A percentile compares a stretch with the other conserved stretches of the same genome.
phyloP scores from a whole-genome alignment of 306 rosid species.

The Gastrolobium bilobum region DNA sequence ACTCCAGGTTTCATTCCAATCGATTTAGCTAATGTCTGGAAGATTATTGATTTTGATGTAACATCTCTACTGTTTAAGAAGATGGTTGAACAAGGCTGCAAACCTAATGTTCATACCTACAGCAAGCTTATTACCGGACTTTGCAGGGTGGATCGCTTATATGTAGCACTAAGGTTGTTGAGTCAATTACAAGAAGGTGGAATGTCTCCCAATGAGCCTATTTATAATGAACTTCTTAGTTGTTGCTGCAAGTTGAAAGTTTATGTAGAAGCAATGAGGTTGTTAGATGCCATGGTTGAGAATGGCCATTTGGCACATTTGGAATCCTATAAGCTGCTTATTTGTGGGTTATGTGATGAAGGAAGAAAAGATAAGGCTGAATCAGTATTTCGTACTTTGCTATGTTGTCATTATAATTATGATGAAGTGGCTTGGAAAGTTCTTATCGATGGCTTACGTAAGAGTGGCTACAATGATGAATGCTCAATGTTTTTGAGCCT shows the following conservation, averaged over 20 bases:
- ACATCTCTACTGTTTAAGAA: slow-evolving; percentile 60
- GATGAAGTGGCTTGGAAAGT: slow-evolving; percentile 85
- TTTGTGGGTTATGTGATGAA: slow-evolving; percentile 71
- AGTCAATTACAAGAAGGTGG: slow-evolving; percentile 60
- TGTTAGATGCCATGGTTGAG: slow-evolving; percentile 63
- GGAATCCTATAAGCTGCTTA: slow-evolving; percentile 66
- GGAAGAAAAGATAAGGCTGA: slow-evolving; percentile 62
- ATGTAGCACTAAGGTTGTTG: slow-evolving; percentile 59
- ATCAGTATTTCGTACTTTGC: slow-evolving; percentile 57
- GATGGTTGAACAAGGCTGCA: slow-evolving; percentile 69
- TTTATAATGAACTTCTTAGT: slow-evolving; percentile 61
- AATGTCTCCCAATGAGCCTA: slow-evolving; percentile 59
- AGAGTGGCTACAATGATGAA: slow-evolving; percentile 61
- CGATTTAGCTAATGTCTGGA: slow-evolving; percentile 60
- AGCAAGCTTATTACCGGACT: slow-evolving; percentile 67
- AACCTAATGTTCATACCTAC: slow-evolving; percentile 64
- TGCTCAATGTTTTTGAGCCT: slow-evolving; percentile 65
- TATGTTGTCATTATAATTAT: slow-evolving; percentile 63
- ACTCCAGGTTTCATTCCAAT: slow-evolving; percentile 42
- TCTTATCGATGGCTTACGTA: slow-evolving; percentile 76
- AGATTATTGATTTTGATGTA: slow-evolving; percentile 61
- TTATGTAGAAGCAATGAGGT: slow-evolving; percentile 59
- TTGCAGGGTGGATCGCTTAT: slow-evolving; percentile 64
- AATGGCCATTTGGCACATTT: slow-evolving; percentile 65
- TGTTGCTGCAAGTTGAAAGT: slow-evolving; percentile 65